Conservation (phyloP, 805 yeast species). For the Schizosaccharomyces japonicus region DNA sequence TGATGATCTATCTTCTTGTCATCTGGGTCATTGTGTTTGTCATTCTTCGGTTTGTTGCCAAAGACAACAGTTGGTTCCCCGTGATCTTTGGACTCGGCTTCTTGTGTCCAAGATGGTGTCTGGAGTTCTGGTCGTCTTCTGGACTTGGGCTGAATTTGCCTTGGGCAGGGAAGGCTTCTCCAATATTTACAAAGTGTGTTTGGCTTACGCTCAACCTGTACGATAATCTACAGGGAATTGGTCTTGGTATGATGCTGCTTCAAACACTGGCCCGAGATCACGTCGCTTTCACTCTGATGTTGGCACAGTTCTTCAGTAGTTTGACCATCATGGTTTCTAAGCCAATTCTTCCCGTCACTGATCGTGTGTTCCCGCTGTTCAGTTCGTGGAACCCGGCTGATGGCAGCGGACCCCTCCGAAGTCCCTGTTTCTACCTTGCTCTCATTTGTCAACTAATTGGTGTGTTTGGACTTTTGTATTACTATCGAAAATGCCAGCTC, state of each 20-base stretch:
- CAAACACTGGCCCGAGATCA: slow-evolving; percentile 3
- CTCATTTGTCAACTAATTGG: background rate
- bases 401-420: background rate
- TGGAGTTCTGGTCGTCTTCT: slow-evolving; percentile 2
- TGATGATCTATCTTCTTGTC: background rate
- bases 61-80: background rate
- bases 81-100: slow-evolving; percentile 2
- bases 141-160: background rate
- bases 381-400: background rate
- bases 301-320: background rate
- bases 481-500: background rate
- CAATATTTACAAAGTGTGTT: background rate
- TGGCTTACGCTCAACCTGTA: background rate
- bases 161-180: slow-evolving; percentile 1
- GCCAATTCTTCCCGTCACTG: background rate
- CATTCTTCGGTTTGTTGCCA: background rate
- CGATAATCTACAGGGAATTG: slow-evolving; percentile 1
- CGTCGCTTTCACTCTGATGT: background rate
- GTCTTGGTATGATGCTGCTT: background rate
- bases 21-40: background rate
- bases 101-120: slow-evolving; percentile 1
- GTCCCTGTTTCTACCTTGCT: background rate
- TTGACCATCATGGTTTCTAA: background rate
- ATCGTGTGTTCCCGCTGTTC: background rate
- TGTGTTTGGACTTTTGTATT: background rate